Percentiles rank a stretch among this genome's conserved stretches.
phyloP scores from a whole-genome alignment of 805 yeast genomes.

The Schizosaccharomyces lindneri region DNA sequence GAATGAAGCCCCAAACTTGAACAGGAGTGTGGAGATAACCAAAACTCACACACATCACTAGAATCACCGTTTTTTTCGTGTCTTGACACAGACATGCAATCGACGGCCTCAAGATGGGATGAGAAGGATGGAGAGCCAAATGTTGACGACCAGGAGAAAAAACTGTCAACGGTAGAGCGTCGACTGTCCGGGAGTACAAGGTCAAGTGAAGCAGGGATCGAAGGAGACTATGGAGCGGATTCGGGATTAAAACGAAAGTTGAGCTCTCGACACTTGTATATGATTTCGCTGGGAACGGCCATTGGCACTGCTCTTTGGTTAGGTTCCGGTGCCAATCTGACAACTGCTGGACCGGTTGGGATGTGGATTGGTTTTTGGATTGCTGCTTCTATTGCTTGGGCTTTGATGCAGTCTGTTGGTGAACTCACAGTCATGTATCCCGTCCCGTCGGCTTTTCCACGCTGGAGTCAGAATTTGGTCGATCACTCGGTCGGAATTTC shows the following conservation, averaged over 20 bases:
- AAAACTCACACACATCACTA: no score
- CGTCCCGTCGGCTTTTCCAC: slow-evolving; percentile 30
- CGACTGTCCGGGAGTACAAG: no score
- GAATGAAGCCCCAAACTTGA: no score
- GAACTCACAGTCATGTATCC: slow-evolving; percentile 49
- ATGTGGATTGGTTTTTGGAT: slow-evolving; percentile 12
- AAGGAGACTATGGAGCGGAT: background rate
- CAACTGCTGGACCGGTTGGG: slow-evolving; percentile 30
- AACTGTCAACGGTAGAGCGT: no score
- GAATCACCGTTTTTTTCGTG: no score
- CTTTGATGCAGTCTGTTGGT: slow-evolving; percentile 24
- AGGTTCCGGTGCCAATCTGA: slow-evolving; percentile 5
- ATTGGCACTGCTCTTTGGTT: slow-evolving; percentile 53
- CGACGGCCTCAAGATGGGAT: no score
- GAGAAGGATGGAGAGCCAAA: no score
- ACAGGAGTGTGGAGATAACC: no score
- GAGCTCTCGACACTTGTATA: slow-evolving; percentile 18
- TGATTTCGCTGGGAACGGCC: slow-evolving; percentile 65
- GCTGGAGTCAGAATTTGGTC: no score
- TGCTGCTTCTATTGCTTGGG: slow-evolving; percentile 26
- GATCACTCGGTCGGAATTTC: slow-evolving; percentile 32
- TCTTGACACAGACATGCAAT: no score
- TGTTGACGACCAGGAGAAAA: no score
- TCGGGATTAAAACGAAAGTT: slow-evolving; percentile 13
- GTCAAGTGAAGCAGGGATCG: no score